These are phyloP conservation scores for Penicillium mononematosum DNA, from an alignment of 495 filamentous ascomycete species.

Conservation along the genomic window DNA sequence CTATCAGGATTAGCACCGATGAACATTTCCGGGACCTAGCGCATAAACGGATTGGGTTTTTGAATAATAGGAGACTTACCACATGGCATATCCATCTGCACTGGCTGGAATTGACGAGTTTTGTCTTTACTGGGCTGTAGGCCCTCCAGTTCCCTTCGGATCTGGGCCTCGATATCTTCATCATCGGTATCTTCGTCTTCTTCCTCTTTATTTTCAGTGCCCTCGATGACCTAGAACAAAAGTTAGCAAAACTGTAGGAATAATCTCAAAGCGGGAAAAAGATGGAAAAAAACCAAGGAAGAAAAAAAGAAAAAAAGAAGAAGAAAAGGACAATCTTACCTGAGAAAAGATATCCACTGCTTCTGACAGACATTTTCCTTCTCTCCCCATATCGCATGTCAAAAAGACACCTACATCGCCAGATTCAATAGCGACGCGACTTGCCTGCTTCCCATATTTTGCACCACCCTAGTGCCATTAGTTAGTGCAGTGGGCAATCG, in stretches of 20 bases:
- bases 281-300: no score
- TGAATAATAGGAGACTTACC: conserved; percentile 52
- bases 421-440: conserved; percentile 51
- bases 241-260: conserved; percentile 8
- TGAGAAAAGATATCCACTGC: conserved; percentile 71
- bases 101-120: conserved; percentile 54
- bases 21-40: conserved; percentile 49
- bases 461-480: conserved; percentile 23
- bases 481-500: neutral
- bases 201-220: conserved; percentile 31
- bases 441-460: conserved; percentile 29
- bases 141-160: conserved; percentile 70
- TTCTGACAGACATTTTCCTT: conserved; percentile 74
- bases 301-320: neutral
- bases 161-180: conserved; percentile 79
- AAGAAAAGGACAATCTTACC: conserved; percentile 44
- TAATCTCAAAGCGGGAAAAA: neutral
- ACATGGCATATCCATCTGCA: conserved; percentile 76
- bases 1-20: conserved; percentile 29
- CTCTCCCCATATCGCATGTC: conserved; percentile 79
- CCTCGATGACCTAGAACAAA: conserved; percentile 24
- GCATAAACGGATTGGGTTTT: conserved; percentile 9
- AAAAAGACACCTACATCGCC: conserved; percentile 87
- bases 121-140: conserved; percentile 54
- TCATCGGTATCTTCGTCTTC: conserved; percentile 43